Base-by-base conservation (phyloP, 257 asterid genomes). In the Penstemon barbatus region DNA sequence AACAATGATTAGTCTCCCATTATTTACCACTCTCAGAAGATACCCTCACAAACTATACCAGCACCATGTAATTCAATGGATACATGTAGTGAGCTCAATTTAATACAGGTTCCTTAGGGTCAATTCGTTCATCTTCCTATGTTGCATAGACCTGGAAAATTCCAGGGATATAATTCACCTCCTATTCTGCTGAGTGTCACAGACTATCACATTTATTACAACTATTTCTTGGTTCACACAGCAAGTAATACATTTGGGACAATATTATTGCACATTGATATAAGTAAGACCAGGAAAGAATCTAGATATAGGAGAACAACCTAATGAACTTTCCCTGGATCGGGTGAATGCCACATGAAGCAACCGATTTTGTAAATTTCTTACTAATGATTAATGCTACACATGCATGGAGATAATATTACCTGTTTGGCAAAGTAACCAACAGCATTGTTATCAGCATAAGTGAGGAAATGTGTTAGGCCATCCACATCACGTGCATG, bases 361-460 rank as follows among this genome's bases (percentile, higher is more conserved):
- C 66, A 63, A 69, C 48, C 9, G 63, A 82, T 55, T 67, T 25
- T 45, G 57, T 46, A 55, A 68, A 69, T 44, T 57, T 13, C 7
- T 49, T 49, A 49, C 6, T 3, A 11, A 6, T 3, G 54, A 49
- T 49, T 25, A 12, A 46, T 9, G 52, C 52, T 46, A 46, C 33
- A 8, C 54, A 49, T 49, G 54, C 18, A 33, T 13, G 19, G 8
- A 2, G 5, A 13, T 43, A 60, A 13, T 11, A 79, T 66, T 72
- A 88, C 99, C 97, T 94, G 99, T 80, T 94, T 94, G 83, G 77
- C 93, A 82, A 94, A 94, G 86, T 94, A 94, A 73, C 99, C 99
- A 71, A 94, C 99, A 48, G 99, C 99, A 75, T 94, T 91, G 78
- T 94, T 94, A 83, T 94, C 99, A 69, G 99, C 98, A 82, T 91